A percentile compares a stretch with the other conserved stretches of the same genome.
phyloP scores from a whole-genome alignment of 208 protist genomes.

The Angomonas ambiguus region DNA sequence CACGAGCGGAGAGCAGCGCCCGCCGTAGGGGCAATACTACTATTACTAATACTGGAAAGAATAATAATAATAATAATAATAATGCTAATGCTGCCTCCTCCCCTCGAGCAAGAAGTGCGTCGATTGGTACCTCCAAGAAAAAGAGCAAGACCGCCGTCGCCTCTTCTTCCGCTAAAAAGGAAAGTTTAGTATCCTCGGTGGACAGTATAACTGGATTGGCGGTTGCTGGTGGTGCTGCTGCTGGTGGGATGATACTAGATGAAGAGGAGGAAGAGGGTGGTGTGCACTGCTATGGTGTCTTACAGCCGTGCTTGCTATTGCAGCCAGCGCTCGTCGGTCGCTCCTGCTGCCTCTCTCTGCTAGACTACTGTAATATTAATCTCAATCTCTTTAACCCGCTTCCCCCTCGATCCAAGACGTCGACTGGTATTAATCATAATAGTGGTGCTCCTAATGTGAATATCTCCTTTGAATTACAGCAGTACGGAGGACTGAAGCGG shows the following conservation, averaged over 20 bases:
- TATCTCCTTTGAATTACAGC: conserved; percentile 21
- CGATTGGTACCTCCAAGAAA: not conserved
- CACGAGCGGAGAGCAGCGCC: too few relatives aligned
- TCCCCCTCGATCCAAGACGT: too few relatives aligned
- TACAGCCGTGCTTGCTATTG: conserved; percentile 48
- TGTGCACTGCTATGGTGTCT: not conserved
- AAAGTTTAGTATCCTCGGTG: too few relatives aligned
- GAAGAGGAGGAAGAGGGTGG: not conserved
- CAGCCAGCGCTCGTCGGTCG: conserved; percentile 65
- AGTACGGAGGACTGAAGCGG: conserved; percentile 57
- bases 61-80: not conserved
- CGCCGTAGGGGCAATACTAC: not conserved
- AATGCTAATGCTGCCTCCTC: not conserved
- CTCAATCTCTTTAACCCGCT: conserved; percentile 19
- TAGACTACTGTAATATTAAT: conserved; percentile 70
- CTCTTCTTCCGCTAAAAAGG: too few relatives aligned
- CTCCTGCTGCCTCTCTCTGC: conserved; percentile 61
- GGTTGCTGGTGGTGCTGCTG: too few relatives aligned
- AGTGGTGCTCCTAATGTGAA: too few relatives aligned
- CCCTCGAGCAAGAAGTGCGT: not conserved
- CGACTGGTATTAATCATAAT: not conserved
- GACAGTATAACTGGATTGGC: too few relatives aligned
- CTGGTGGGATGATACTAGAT: not conserved
- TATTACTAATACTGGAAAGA: conserved; percentile 4
- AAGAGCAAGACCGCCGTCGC: not conserved